Base-by-base conservation (phyloP, 1,284 basidiomycete species). In the Heterobasidion occidentale region DNA sequence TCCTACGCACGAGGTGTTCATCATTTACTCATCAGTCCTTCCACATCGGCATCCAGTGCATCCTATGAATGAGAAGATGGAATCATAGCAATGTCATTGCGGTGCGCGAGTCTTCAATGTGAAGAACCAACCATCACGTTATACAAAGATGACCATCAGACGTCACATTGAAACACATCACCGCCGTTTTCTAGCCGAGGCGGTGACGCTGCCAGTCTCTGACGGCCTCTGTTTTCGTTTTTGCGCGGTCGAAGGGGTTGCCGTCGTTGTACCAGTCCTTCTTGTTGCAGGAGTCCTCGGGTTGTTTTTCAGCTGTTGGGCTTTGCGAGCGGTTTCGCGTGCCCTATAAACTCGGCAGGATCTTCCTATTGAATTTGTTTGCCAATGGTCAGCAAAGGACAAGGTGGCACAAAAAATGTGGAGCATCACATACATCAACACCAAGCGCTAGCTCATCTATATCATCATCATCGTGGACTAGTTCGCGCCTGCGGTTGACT, bases 361-460 rank as follows among this genome's bases (percentile, higher is more conserved):
- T 58, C 51, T 36, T 61, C 52, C 61, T 59, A 33, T 51, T 34
- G 35, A 42, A 9, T 14, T 46, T 54, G 34, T 3, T 34, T 17
- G 12, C 2, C n/a, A 12, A 34, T 14, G 33, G 46, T 33, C 15
- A n/a, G 34, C 12, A 27, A 56, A 50, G 20, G 56, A 49, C 17
- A 53, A 36, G 15, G 53, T 36, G 51, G 56, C 49, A 51, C 19
- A 48, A 14, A 15, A 17, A 54, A 9, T 15, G 53, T 36, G 20
- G 27, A 17, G 56, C 36, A 53, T 54, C 45, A 61, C 72, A 60
- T 52, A 82, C 82, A 70, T 75, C 73, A 33, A 72, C 68, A 35
- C 78, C 77, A 65, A 84, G 74, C 72, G 77, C 74, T 35, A 84
- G 61, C 61, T 84, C 81, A 58, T 84, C 80, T 11, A 81, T 79